Evolutionary conservation across 2,329 filamentous ascomycete species (phyloP).

Genomic region (Coniella vitis): DNA sequence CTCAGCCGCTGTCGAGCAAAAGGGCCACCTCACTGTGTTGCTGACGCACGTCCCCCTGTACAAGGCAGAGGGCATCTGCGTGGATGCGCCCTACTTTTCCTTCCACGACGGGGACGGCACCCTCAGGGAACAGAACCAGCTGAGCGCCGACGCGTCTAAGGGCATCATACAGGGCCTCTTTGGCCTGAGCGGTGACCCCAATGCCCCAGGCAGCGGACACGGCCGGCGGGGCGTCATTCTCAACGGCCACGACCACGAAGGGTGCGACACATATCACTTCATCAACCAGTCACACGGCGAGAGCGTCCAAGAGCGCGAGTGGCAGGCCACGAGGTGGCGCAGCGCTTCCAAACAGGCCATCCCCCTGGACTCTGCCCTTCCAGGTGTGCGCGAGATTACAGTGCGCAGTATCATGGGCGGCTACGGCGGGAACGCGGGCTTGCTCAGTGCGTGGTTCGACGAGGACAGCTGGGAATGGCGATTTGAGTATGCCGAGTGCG

Average conservation of each 20-base stretch:
- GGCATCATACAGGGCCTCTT: conserved; percentile 81
- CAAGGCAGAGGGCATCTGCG: conserved; percentile 75
- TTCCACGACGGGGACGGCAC: conserved; percentile 66
- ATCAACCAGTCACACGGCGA: conserved; percentile 54
- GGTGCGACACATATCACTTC: conserved; percentile 85
- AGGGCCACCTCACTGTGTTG: conserved; percentile 69
- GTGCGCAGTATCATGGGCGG: conserved; percentile 98
- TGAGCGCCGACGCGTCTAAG: conserved; percentile 64
- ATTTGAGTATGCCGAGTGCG: conserved; percentile 73
- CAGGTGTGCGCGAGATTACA: conserved; percentile 79
- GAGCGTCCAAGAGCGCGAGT: conserved; percentile 33
- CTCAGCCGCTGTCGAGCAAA: conserved; percentile 52
- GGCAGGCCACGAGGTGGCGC: conserved; percentile 44
- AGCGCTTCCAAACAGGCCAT: conserved; percentile 37
- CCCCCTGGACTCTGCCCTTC: conserved; percentile 35
- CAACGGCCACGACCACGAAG: conserved; percentile 92
- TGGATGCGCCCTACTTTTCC: conserved; percentile 75
- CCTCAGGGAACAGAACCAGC: conserved; percentile 84
- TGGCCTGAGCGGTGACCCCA: conserved; percentile 60
- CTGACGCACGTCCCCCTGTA: conserved; percentile 89
- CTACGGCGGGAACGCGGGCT: conserved; percentile 83
- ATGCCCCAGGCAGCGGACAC: conserved; percentile 51
- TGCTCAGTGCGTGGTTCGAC: conserved; percentile 89
- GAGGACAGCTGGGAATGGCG: conserved; percentile 65
- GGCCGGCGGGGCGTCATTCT: conserved; percentile 74